Conservation (phyloP, 2,329 filamentous ascomycete genomes). For the Colletotrichum gigasporum region DNA sequence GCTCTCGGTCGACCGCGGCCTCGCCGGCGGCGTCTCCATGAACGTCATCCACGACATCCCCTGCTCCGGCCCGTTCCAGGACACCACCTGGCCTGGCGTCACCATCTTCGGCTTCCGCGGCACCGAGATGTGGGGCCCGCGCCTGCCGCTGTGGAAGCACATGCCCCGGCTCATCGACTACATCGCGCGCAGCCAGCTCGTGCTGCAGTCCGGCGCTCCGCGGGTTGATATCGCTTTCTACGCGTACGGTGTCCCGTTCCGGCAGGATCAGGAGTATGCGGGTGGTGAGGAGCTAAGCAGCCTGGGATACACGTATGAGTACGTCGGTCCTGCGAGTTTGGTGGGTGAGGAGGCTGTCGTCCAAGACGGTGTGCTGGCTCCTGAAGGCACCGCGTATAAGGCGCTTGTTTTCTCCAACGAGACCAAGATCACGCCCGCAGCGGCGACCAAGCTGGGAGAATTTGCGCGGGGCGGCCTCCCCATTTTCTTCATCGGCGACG, state of each 20-base stretch:
- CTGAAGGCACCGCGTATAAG: constrained; percentile 36
- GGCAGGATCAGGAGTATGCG: constrained; percentile 21
- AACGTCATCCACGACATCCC: constrained; percentile 36
- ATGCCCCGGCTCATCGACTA: constrained; percentile 33
- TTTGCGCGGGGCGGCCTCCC: constrained; percentile 35
- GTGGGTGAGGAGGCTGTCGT: constrained; percentile 13
- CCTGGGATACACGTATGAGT: constrained; percentile 34
- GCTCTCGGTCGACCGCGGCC: constrained; percentile 30
- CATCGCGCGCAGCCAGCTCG: constrained; percentile 31
- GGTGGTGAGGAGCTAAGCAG: not conserved
- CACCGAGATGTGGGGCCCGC: constrained; percentile 35
- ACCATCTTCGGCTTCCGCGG: constrained; percentile 35
- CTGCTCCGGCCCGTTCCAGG: constrained; percentile 33
- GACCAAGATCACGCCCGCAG: constrained; percentile 29
- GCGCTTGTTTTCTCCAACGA: constrained; percentile 35
- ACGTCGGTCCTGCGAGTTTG: constrained; percentile 34
- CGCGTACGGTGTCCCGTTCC: constrained; percentile 22
- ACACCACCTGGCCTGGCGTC: constrained; percentile 36
- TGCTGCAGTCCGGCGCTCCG: constrained; percentile 32
- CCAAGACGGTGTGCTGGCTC: constrained; percentile 30
- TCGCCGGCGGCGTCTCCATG: constrained; percentile 35
- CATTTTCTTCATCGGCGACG: constrained; percentile 33
- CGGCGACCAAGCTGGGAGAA: constrained; percentile 29
- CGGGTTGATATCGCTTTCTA: constrained; percentile 32
- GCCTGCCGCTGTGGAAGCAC: constrained; percentile 34